Base-by-base conservation (phyloP, 768 basidiomycete genomes). In the Gymnopilus junonius region DNA sequence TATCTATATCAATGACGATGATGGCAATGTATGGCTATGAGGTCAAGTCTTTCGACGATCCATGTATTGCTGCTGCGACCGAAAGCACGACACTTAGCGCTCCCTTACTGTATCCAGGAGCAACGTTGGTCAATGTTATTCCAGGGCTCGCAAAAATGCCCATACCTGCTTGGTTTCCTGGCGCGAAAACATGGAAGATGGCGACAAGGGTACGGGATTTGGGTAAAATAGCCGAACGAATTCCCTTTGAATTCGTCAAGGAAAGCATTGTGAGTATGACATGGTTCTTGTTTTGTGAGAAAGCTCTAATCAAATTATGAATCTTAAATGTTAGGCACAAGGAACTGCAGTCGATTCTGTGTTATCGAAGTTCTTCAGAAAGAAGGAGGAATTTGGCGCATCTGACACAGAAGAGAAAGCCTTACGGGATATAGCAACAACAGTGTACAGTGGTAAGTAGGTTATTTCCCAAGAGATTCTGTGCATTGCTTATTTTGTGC, bases 21-120 rank as follows among this genome's bases (percentile, higher is more conserved):
- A n/a, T n/a, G n/a, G n/a, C n/a, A n/a, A 70, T 70, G 69, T 70
- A 63, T 27, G 69, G 69, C 2, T 70, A 67, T 46, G 51, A 67
- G 11, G 43, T 53, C 3, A 56, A 61, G 27, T 64, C 65, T 2
- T 39, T 62, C 7, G 50, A 62, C 0, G 69, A 70, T 15, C 69
- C 66, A 1, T 55, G 60, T 17, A 50, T 70, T 15, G 23, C 20
- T 12, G 59, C 58, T 4, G 66, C 59, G 5, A 62, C 63, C 11
- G 32, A 43, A 35, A 48, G 35, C 21, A 35, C 59, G 8, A 32
- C n/a, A 5, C 55, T 63, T 3, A 64, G 55, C 7, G 57, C 61
- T 3, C 20, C 53, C 6, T 20, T 69, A 4, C 25, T 64, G 3
- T 48, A 40, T 7, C 65, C 64, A 14, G 65, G 61, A 27, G 50